Evolutionary conservation across 2,329 filamentous ascomycete genomes (phyloP).

Genomic region (Neonectria magnoliae): DNA sequence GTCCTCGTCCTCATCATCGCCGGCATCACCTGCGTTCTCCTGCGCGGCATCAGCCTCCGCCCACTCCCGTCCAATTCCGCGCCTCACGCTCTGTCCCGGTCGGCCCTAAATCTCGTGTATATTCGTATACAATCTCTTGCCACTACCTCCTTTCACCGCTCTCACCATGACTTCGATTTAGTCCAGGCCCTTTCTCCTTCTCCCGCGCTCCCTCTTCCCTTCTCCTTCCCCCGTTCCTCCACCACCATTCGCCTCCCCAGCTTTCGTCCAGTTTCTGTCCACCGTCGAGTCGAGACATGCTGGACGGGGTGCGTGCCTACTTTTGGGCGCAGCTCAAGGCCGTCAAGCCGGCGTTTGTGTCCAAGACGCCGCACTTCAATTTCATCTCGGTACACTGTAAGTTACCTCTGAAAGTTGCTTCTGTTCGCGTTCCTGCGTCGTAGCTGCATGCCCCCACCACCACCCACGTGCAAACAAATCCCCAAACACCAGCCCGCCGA

Average conservation of each 20-base stretch:
- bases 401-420: slow-evolving; percentile 42
- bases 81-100: slow-evolving; percentile 1
- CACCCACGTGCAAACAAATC: slow-evolving; percentile 29
- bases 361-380: slow-evolving; percentile 75
- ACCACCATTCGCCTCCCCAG: not conserved
- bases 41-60: not conserved
- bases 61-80: not conserved
- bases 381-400: slow-evolving; percentile 84
- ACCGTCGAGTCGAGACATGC: slow-evolving; percentile 43
- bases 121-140: not conserved
- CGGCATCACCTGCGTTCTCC: not conserved
- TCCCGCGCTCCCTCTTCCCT: not conserved
- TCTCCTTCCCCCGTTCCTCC: not conserved
- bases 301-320: slow-evolving; percentile 46
- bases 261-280: slow-evolving; percentile 20
- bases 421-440: not conserved
- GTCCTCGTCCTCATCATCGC: slow-evolving; percentile 12
- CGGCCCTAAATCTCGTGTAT: slow-evolving; percentile 10
- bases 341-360: slow-evolving; percentile 66
- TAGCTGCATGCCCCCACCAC: slow-evolving; percentile 20
- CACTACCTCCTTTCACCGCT: slow-evolving; percentile 1
- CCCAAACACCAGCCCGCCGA: not conserved
- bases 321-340: slow-evolving; percentile 57
- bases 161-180: slow-evolving; percentile 17
- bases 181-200: not conserved